Conservation (phyloP, 257 asterid species). For the Solanum chmielewskii region DNA sequence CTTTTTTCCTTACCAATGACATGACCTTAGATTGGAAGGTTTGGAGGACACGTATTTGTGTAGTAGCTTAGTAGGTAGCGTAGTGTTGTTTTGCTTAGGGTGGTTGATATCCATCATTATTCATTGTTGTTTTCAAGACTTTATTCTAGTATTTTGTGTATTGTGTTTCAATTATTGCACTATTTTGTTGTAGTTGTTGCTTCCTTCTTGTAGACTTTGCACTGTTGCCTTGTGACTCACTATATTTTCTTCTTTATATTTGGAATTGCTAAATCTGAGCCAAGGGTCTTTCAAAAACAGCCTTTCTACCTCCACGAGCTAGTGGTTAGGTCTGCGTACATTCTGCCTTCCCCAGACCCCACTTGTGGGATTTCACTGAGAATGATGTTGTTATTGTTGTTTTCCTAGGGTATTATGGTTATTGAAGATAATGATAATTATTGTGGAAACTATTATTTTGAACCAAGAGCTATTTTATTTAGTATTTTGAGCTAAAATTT, state of each 20-base stretch:
- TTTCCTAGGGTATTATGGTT: not conserved
- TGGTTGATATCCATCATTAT: not conserved
- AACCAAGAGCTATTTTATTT: not conserved
- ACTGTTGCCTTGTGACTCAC: not conserved
- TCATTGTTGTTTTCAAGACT: not conserved
- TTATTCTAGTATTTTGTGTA: not conserved
- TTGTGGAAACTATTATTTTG: not conserved
- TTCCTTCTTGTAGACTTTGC: not conserved
- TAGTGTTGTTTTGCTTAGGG: not conserved
- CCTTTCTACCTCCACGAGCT: not conserved
- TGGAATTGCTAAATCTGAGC: not conserved
- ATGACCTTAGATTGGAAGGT: not conserved
- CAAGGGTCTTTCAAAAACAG: not conserved
- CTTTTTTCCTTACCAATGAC: not conserved
- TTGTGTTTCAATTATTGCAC: not conserved
- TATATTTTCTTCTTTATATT: not conserved
- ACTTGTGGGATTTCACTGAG: not conserved
- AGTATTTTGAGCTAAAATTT: not conserved
- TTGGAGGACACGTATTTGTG: not conserved
- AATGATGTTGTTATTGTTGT: not conserved
- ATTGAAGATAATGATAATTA: not conserved
- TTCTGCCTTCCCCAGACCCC: not conserved
- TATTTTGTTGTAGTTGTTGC: not conserved
- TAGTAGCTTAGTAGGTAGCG: not conserved
- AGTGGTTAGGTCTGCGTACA: not conserved